A percentile compares a stretch with the other conserved stretches of the same genome.
These are phyloP conservation scores for Macrocystidia cucumis DNA, from an alignment of 1,284 basidiomycete species.

Conservation along the genomic window DNA sequence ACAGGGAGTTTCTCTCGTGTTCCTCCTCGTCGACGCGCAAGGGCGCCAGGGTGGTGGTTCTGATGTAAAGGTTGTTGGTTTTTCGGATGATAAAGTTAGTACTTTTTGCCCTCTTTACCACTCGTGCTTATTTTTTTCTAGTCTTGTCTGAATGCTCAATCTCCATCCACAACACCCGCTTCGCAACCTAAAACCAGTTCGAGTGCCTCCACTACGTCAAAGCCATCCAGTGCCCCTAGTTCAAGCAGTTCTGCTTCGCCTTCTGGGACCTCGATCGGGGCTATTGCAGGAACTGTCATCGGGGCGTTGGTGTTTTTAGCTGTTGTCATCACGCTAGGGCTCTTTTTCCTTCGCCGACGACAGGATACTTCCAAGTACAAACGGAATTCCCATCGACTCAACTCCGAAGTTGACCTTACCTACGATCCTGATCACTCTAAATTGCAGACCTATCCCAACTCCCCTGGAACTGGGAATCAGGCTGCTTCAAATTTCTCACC, in stretches of 20 bases:
- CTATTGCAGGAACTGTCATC: conserved; percentile 52
- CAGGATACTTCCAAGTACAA: conserved; percentile 13
- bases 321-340: conserved; percentile 37
- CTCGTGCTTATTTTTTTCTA: too few relatives aligned
- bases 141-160: conserved; percentile 44
- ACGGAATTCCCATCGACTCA: conserved; percentile 18
- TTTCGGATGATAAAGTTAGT: conserved; percentile 39
- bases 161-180: conserved; percentile 38
- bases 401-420: conserved; percentile 19
- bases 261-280: conserved; percentile 29
- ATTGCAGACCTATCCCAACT: conserved; percentile 15
- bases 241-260: too few relatives aligned
- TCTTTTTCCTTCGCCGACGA: conserved; percentile 39
- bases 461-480: conserved; percentile 11
- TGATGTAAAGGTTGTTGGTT: conserved; percentile 37
- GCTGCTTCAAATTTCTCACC: conserved; percentile 4
- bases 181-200: conserved; percentile 30
- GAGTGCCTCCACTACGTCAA: conserved; percentile 18
- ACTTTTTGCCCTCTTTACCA: too few relatives aligned
- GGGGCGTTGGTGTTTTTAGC: conserved; percentile 47
- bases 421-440: conserved; percentile 16
- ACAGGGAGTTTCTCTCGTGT: conserved; percentile 54
- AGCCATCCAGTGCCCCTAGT: conserved; percentile 16
- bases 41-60: conserved; percentile 54
- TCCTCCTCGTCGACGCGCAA: conserved; percentile 50